phyloP scores from a whole-genome alignment of 306 rosid genomes.

The Carpinus fangiana region DNA sequence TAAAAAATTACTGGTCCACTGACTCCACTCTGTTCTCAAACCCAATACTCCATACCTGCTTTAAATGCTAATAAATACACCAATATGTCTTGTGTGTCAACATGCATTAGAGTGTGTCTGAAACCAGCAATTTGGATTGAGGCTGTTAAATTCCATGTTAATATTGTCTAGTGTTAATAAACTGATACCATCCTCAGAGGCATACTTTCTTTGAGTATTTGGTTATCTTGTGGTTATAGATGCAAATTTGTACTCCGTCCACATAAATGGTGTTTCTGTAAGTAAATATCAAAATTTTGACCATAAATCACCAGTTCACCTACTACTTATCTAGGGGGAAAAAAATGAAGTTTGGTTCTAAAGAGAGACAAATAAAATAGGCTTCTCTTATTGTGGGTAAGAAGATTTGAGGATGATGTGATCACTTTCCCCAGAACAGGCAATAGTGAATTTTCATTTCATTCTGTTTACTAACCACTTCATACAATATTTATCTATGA shows the following conservation, averaged over 20 bases:
- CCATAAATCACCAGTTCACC: constrained; percentile 11
- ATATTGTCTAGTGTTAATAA: background rate
- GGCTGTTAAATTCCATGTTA: no score
- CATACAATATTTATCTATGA: background rate
- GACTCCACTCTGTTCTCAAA: background rate
- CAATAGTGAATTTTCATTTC: constrained; percentile 19
- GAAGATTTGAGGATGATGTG: constrained; percentile 7
- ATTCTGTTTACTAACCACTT: background rate
- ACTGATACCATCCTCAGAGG: constrained; percentile 18
- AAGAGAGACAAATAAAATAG: background rate
- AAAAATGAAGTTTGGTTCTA: background rate
- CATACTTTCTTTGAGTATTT: background rate
- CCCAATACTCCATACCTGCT: background rate
- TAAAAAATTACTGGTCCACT: background rate
- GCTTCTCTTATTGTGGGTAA: constrained; percentile 12
- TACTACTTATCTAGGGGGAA: background rate
- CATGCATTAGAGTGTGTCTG: background rate
- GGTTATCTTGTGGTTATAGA: background rate
- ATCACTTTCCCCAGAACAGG: constrained; percentile 18
- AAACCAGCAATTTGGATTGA: background rate
- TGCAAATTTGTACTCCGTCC: background rate
- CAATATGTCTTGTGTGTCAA: background rate
- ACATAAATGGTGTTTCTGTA: background rate
- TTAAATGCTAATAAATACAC: background rate
- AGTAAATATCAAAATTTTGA: background rate